A percentile compares a stretch with the other conserved stretches of the same genome.
phyloP scores from a whole-genome alignment of 371 early-diverging fungal genomes.

The Zychaea mexicana region DNA sequence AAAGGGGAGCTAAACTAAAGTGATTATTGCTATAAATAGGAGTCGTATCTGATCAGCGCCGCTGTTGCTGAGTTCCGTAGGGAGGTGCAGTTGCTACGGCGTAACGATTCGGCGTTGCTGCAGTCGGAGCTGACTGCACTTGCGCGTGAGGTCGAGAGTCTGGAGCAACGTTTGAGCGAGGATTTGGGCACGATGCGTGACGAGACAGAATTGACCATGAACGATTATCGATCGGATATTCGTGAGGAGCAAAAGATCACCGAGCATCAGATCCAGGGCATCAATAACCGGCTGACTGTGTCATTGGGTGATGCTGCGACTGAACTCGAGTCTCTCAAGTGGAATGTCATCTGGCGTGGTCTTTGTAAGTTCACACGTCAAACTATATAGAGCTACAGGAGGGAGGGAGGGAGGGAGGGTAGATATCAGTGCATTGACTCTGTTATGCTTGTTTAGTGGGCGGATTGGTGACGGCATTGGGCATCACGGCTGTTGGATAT shows the following conservation, averaged over 20 bases:
- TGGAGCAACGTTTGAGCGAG: constrained; percentile 71
- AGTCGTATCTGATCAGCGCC: constrained; percentile 65
- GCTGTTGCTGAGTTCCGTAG: constrained; percentile 75
- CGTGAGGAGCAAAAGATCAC: constrained; percentile 70
- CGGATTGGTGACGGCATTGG: constrained; percentile 14
- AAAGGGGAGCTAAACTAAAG: too few species aligned
- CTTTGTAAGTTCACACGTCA: constrained; percentile 43
- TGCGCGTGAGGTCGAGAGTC: constrained; percentile 68
- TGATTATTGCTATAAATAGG: constrained; percentile 27
- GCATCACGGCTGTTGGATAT: constrained; percentile 19
- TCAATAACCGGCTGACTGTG: constrained; percentile 77
- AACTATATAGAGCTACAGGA: too few species aligned
- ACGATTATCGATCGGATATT: constrained; percentile 77
- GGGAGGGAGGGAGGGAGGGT: too few species aligned
- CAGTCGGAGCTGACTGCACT: constrained; percentile 68
- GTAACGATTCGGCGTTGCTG: constrained; percentile 75
- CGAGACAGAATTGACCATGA: constrained; percentile 83
- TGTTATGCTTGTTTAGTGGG: constrained; percentile 13
- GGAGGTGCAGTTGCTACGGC: constrained; percentile 77
- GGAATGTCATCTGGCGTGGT: constrained; percentile 66
- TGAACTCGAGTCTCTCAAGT: constrained; percentile 77
- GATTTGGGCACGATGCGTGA: constrained; percentile 68
- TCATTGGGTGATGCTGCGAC: constrained; percentile 75
- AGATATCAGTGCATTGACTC: background rate
- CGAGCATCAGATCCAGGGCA: constrained; percentile 72